Base-by-base conservation (phyloP, 2,329 filamentous ascomycete species). In the Coniochaeta prunicola region DNA sequence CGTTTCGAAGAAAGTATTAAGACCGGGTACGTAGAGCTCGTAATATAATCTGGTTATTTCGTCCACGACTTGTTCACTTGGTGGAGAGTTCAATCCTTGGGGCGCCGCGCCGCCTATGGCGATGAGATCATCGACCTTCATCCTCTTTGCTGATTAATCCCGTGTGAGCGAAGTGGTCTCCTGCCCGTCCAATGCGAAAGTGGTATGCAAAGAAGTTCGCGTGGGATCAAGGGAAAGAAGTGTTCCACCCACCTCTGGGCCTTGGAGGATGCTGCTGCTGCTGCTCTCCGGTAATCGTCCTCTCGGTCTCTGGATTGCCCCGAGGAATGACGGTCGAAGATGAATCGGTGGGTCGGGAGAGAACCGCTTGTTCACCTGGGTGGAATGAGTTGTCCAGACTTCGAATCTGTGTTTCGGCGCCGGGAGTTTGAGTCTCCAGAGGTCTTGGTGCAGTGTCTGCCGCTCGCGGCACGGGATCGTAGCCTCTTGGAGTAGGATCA, bases 1-100 rank as follows among this genome's bases (percentile, higher is more conserved):
- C 7, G 91, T 90, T 71, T 97, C 92, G 62, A 96, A 82, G 62
- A 94, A 87, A 56, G 82, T 82, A 71, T 90, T 87, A 53, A 94
- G 82, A 8, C 86, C 88, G 1, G 82, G 82, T 4, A 66, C 71
- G 57, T 94, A 96, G 63, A 91, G 86, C 64, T 88, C 87, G 65
- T 84, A 82, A 72, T 90, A 96, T 17, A 93, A 72, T 61, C 82
- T 82, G 63, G 85, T 86, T 60, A 91, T 85, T 68, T 91, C 87
- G 65, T 86, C 83, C 56, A 90, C 67, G 24, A 72, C 74, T 34
- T 79, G 77, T 59, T 81, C 71, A 69, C 77, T 72, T 67, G 76
- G 78, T 59, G 82, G 79, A 30, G 82, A 78, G 63, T 74, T 71
- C 60, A 83, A 77, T 24, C 80, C 77, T 3, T 84, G 81, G 48